These are phyloP conservation scores for Fraxinus pennsylvanica DNA, from an alignment of 257 asterid genomes.

Conservation along the genomic window DNA sequence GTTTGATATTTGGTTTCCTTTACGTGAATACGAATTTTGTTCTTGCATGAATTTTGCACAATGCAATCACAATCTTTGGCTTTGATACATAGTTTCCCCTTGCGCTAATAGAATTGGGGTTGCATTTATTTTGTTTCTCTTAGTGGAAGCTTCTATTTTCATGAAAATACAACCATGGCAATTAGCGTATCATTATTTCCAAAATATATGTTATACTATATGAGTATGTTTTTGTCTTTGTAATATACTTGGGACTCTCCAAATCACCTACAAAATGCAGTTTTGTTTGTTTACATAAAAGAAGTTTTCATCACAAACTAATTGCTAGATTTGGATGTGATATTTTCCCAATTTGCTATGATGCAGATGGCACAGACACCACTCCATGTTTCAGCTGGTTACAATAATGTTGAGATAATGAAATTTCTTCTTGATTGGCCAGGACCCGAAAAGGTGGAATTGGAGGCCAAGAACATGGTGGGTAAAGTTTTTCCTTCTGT, in stretches of 20 bases:
- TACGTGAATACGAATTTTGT: background rate
- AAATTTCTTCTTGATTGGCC: slow-evolving; percentile 69
- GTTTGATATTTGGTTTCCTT: background rate
- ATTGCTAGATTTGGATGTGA: slow-evolving; percentile 17
- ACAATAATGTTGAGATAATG: slow-evolving; percentile 74
- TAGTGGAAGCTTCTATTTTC: background rate
- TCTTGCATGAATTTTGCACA: background rate
- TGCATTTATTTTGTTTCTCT: background rate
- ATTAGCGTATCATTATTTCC: background rate
- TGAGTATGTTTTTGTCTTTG: background rate
- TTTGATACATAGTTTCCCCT: background rate
- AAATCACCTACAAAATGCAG: background rate
- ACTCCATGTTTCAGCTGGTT: slow-evolving; percentile 96
- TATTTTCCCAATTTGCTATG: slow-evolving; percentile 14
- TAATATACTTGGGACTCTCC: background rate
- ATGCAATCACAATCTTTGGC: background rate
- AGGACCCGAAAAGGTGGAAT: slow-evolving; percentile 77
- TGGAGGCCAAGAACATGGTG: slow-evolving; percentile 97
- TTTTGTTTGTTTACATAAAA: background rate
- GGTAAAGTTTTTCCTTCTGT: slow-evolving; percentile 2
- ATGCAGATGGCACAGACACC: slow-evolving; percentile 96
- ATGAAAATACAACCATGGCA: background rate
- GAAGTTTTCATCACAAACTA: slow-evolving; percentile 4
- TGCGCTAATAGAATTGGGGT: background rate
- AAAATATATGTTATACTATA: background rate